Percentiles rank a stretch among this genome's conserved stretches.
Evolutionary conservation across 192 early-diverging fungal species (phyloP).

Genomic region (Radiomyces spectabilis): DNA sequence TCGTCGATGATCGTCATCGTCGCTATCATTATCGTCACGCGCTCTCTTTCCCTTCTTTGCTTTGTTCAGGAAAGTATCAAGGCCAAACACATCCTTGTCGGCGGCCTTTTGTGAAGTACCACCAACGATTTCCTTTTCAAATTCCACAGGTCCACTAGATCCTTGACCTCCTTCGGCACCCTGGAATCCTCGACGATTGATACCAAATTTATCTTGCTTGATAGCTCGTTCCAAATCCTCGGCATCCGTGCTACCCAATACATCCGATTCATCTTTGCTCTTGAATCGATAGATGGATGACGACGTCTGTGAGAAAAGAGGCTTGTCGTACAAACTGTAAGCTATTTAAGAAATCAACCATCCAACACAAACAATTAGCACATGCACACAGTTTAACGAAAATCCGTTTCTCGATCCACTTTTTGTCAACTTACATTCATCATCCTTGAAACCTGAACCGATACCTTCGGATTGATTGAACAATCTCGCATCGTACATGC

Average conservation of each 20-base stretch:
- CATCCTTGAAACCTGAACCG: constrained; percentile 80
- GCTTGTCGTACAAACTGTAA: constrained; percentile 95
- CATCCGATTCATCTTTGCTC: constrained; percentile 46
- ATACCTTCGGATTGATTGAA: constrained; percentile 91
- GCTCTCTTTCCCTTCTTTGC: constrained; percentile 56
- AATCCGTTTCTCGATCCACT: background rate
- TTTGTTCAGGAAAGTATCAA: constrained; percentile 76
- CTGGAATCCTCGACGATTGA: constrained; percentile 54
- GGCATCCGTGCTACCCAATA: constrained; percentile 52
- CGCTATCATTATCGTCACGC: constrained; percentile 20
- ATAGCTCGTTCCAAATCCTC: constrained; percentile 66
- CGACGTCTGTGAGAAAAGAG: constrained; percentile 69
- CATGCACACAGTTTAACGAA: background rate
- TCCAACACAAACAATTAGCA: background rate
- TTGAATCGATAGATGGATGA: constrained; percentile 80
- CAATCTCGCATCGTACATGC: constrained; percentile 89
- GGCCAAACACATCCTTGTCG: constrained; percentile 81
- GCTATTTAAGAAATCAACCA: constrained; percentile 27
- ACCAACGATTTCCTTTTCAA: constrained; percentile 69
- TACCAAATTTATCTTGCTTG: constrained; percentile 58
- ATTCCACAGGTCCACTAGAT: constrained; percentile 86
- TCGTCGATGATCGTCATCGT: constrained; percentile 16
- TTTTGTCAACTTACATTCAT: constrained; percentile 49
- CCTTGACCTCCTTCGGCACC: constrained; percentile 52
- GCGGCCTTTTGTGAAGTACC: background rate